Evolutionary conservation across 1,139 yeast genomes (phyloP), one percentile per base, ranked within the genome.

Genomic region (Debaryomyces psychrophilus): DNA sequence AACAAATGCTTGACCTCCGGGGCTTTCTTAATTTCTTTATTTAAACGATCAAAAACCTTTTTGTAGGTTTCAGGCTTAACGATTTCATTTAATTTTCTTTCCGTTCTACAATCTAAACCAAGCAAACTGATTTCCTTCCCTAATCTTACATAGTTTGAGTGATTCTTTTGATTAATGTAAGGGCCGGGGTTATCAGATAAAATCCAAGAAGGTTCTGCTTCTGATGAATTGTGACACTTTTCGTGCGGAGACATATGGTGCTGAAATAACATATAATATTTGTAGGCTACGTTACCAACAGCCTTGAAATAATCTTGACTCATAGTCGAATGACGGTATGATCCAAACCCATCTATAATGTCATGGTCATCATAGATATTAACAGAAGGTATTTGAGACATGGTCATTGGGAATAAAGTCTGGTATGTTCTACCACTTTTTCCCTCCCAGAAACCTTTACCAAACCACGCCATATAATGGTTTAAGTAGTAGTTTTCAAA

Each of bases 311-410:
- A 79, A 0, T 82, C 82, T 27, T 83, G 79, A 1, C 60, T 59
- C 97, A 90, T 90, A 39, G 96, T 88, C 1, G 66, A 50, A 53
- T 89, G 88, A 41, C 76, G 75, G 65, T 92, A 92, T 1, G 96
- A 87, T 1, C 98, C 99, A 67, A 83, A 93, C 2, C 98, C 99
- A 62, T 92, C 99, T 55, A 93, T 90, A 46, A 92, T 87, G 64
- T 90, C 97, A 66, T 92, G 97, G 62, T 87, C 93, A 64, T 93
- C 98, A 67, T 71, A 90, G 33, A 92, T 81, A 62, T 90, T 92
- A 45, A 92, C 75, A 43, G 85, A 78, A 8, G 99, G 98, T 54
- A 93, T 90, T 46, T 82, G 81, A 0, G 95, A 82, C 74, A 87
- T 69, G 5, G 97, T 87, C 38, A 79, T 64, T 1, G 97, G 95